A percentile compares a stretch with the other conserved stretches of the same genome.
Evolutionary conservation across 768 basidiomycete genomes (phyloP).

Genomic region (Psilocybe cubensis): DNA sequence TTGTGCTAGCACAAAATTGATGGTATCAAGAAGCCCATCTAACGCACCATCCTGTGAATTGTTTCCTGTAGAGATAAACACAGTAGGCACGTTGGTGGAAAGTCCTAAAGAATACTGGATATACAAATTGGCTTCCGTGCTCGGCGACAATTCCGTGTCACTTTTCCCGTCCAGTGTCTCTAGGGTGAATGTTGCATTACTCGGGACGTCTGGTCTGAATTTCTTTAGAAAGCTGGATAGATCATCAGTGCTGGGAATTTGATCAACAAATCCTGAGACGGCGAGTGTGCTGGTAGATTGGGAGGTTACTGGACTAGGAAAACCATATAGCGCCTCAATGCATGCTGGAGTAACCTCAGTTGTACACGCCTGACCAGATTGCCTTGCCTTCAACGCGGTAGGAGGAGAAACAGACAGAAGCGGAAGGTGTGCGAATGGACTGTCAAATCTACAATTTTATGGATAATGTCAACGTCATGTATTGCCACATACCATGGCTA

Average conservation of each 20-base stretch:
- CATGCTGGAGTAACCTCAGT: slow-evolving; percentile 33
- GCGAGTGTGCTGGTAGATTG: slow-evolving; percentile 29
- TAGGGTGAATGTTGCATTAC: slow-evolving; percentile 34
- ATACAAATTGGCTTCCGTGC: slow-evolving; percentile 38
- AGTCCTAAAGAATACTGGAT: slow-evolving; percentile 41
- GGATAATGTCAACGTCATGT: no score
- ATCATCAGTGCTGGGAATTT: slow-evolving; percentile 35
- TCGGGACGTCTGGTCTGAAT: slow-evolving; percentile 33
- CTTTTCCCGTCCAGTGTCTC: slow-evolving; percentile 39
- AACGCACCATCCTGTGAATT: slow-evolving; percentile 30
- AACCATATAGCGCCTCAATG: slow-evolving; percentile 36
- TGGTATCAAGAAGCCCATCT: slow-evolving; percentile 37
- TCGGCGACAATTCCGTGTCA: slow-evolving; percentile 29
- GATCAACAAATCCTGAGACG: slow-evolving; percentile 35
- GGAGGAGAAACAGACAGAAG: slow-evolving; percentile 14
- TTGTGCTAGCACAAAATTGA: slow-evolving; percentile 30
- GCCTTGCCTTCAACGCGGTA: no score
- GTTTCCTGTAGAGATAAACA: slow-evolving; percentile 37
- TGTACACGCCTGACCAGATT: not conserved
- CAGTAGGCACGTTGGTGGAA: slow-evolving; percentile 35
- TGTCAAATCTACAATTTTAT: slow-evolving; percentile 19
- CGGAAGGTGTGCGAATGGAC: slow-evolving; percentile 20
- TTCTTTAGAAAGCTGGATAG: slow-evolving; percentile 25
- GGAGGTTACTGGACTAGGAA: slow-evolving; percentile 33
- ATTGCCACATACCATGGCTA: no score